These are phyloP conservation scores for Hericium erinaceus DNA, from an alignment of 768 basidiomycete genomes.

Conservation along the genomic window DNA sequence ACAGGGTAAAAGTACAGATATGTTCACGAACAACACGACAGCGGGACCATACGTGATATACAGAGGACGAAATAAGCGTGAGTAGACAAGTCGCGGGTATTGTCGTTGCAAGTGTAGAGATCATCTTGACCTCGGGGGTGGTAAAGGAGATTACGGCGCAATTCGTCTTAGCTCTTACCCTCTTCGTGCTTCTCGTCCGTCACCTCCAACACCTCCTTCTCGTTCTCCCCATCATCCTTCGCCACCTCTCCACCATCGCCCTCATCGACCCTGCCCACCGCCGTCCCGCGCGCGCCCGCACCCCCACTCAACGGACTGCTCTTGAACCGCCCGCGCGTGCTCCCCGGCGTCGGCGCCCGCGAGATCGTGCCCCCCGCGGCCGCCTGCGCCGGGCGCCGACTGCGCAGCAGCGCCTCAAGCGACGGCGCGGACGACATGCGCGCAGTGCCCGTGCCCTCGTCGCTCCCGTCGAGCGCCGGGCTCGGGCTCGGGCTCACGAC, in stretches of 20 bases:
- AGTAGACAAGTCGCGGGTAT: too few species aligned
- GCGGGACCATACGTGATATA: too few species aligned
- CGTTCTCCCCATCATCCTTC: conserved; percentile 8
- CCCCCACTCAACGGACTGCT: conserved; percentile 56
- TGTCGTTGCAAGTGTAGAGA: too few species aligned
- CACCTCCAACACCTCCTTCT: background rate
- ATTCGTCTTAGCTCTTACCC: conserved; percentile 8
- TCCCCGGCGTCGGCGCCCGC: conserved; percentile 1
- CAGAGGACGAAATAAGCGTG: too few species aligned
- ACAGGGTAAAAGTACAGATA: too few species aligned
- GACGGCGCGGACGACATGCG: conserved; percentile 40
- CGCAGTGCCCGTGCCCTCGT: background rate
- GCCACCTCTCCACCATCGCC: conserved; percentile 10
- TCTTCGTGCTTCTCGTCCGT: conserved; percentile 3
- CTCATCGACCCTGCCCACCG: conserved; percentile 12
- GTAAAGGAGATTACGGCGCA: too few species aligned
- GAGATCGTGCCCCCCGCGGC: conserved; percentile 12
- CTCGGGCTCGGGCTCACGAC: background rate
- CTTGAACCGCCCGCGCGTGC: conserved; percentile 60
- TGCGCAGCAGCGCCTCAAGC: conserved; percentile 60
- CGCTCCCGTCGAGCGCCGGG: background rate
- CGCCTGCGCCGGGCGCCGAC: conserved; percentile 33
- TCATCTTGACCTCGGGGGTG: too few species aligned
- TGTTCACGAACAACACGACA: too few species aligned
- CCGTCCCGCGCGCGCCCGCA: conserved; percentile 41